Evolutionary conservation across 352 stramenopile species (phyloP), one percentile per base, ranked within the genome.

Genomic region (Phytophthora chlamydospora): DNA sequence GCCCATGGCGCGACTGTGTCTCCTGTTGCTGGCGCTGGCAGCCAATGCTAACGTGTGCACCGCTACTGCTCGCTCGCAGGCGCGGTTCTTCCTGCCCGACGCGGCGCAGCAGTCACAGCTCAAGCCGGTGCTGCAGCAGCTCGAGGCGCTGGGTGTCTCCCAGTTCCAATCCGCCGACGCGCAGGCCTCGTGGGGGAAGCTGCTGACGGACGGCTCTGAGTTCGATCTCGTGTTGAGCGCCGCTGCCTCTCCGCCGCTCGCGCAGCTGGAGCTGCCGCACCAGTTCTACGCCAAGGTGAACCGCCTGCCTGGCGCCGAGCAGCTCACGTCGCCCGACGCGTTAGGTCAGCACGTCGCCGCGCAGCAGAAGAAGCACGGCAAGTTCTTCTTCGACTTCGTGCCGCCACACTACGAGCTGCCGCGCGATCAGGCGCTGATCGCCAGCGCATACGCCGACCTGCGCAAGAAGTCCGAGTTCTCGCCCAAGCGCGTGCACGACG

Each of bases 191-290:
- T 91, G 83, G 83, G 66, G 58, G 33, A 74, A 73, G 14, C 35
- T 93, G 32, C 35, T 63, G 6, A 56, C 55, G 12, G 59, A 76
- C 45, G 88, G 79, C 40, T 35, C 58, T 14, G 56, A 86, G 10
- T 77, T 95, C 43, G 81, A 91, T 45, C 70, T 93, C 33, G 82
- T 95, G 39, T 93, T 82, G 86, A 90, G 71, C 54, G 42, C 56
- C 6, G 55, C 49, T 1, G 50, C 57, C 0, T 11, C 60, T 0
- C 71, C 75, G 13, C 76, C 74, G 11, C 66, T 83, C 17, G 56
- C 64, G 1, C 43, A 78, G 44, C 56, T 90, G 36, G 55, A 71
- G 44, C 80, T 89, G 16, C 55, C 78, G 2, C 45, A 70, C 33
- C 41, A 68, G 41, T 88, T 87, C 52, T 17, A 41, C 1, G 44